A percentile compares a stretch with the other conserved stretches of the same genome.
These are phyloP conservation scores for Paramicrosporidium saccamoebae DNA, from an alignment of 371 early-diverging fungal genomes.

Conservation along the genomic window DNA sequence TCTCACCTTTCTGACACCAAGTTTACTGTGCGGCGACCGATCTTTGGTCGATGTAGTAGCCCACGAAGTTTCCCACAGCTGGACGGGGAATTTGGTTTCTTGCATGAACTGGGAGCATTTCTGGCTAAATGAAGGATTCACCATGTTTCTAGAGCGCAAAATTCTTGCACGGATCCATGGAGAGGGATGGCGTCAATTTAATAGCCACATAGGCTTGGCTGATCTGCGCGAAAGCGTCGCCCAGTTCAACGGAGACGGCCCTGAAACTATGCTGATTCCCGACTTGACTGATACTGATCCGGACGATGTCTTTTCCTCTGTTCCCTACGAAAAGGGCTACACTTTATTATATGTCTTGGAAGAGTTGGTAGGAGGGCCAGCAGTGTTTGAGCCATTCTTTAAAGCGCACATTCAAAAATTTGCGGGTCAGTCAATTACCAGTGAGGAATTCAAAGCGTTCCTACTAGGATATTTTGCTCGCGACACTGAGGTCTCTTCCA, in stretches of 20 bases:
- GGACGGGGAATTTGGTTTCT: slow-evolving; percentile 88
- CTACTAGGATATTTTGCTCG: slow-evolving; percentile 34
- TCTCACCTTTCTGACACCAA: slow-evolving; percentile 53
- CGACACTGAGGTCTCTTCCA: slow-evolving; percentile 16
- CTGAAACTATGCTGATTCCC: slow-evolving; percentile 38
- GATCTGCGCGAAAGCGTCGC: slow-evolving; percentile 38
- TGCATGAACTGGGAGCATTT: slow-evolving; percentile 57
- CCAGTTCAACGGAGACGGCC: slow-evolving; percentile 29
- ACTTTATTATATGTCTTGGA: slow-evolving; percentile 70
- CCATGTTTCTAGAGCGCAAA: slow-evolving; percentile 73
- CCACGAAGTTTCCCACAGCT: slow-evolving; percentile 87
- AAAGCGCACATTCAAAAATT: slow-evolving; percentile 46
- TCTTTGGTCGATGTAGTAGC: slow-evolving; percentile 84
- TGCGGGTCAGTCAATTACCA: slow-evolving; percentile 49
- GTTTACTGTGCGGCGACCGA: slow-evolving; percentile 67
- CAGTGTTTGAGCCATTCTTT: slow-evolving; percentile 46
- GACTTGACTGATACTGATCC: slow-evolving; percentile 49
- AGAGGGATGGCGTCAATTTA: slow-evolving; percentile 43
- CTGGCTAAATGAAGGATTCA: slow-evolving; percentile 85
- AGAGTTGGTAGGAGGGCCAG: slow-evolving; percentile 41
- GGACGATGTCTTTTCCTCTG: slow-evolving; percentile 63
- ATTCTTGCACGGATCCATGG: slow-evolving; percentile 52
- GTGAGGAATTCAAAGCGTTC: slow-evolving; percentile 47
- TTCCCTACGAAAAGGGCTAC: slow-evolving; percentile 89
- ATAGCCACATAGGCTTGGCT: slow-evolving; percentile 48